Conservation (phyloP, 2,329 filamentous ascomycete species). For the Exophiala sp. region DNA sequence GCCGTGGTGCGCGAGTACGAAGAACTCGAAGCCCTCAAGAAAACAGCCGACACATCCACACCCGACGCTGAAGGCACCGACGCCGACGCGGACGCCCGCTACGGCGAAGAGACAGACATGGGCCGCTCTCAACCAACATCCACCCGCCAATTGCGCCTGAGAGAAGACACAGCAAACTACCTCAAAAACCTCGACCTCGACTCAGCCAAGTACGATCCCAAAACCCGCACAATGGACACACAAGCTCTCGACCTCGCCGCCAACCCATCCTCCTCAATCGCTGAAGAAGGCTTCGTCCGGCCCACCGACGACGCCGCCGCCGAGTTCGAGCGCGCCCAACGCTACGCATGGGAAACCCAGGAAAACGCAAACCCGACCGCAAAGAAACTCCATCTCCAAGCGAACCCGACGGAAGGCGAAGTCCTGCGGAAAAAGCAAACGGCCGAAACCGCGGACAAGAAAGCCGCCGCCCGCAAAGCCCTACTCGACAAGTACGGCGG, state of each 20-base stretch:
- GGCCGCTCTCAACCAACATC: slow-evolving; percentile 79
- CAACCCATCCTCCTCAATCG: slow-evolving; percentile 65
- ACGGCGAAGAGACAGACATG: slow-evolving; percentile 96
- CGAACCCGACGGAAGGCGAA: slow-evolving; percentile 92
- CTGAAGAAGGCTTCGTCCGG: slow-evolving; percentile 88
- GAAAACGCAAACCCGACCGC: slow-evolving; percentile 54
- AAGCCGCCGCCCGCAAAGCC: slow-evolving; percentile 63
- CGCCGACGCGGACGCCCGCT: slow-evolving; percentile 50
- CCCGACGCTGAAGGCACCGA: slow-evolving; percentile 16
- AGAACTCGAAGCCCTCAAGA: slow-evolving; percentile 72
- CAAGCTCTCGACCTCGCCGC: slow-evolving; percentile 67
- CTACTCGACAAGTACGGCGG: slow-evolving; percentile 80
- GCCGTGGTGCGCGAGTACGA: slow-evolving; percentile 87
- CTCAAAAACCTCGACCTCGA: slow-evolving; percentile 91
- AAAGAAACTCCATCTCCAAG: slow-evolving; percentile 83
- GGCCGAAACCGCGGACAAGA: slow-evolving; percentile 68
- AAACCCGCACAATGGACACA: slow-evolving; percentile 84
- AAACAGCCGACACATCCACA: slow-evolving; percentile 36
- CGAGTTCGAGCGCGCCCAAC: slow-evolving; percentile 85
- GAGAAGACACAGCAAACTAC: slow-evolving; percentile 97
- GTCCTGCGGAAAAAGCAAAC: slow-evolving; percentile 75
- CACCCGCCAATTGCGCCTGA: slow-evolving; percentile 82
- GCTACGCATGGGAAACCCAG: slow-evolving; percentile 92
- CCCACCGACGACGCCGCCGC: slow-evolving; percentile 79
- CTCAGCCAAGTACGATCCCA: slow-evolving; percentile 96